Percentiles rank a stretch among this genome's conserved stretches.
These are phyloP conservation scores for Globisporangium nunn DNA, from an alignment of 352 stramenopile genomes.

Conservation along the genomic window DNA sequence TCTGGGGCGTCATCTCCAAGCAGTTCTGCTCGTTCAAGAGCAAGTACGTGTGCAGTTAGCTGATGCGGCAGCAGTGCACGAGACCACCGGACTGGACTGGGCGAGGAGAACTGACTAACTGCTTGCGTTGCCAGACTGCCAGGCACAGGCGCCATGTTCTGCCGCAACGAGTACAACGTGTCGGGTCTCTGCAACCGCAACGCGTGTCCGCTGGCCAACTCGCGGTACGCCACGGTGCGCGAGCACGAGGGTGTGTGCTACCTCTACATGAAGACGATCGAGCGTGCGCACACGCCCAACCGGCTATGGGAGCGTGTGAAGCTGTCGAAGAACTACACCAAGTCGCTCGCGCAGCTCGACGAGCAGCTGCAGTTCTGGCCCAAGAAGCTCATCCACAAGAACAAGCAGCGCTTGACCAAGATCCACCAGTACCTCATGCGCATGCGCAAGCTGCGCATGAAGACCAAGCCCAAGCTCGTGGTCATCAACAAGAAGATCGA, in stretches of 20 bases:
- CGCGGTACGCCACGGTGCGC: slow-evolving; percentile 96
- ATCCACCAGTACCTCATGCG: slow-evolving; percentile 99
- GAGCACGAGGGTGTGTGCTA: slow-evolving; percentile 95
- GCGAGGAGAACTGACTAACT: background rate
- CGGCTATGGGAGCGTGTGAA: slow-evolving; percentile 98
- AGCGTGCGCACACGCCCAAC: slow-evolving; percentile 97
- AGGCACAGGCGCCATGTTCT: slow-evolving; percentile 93
- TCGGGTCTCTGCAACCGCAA: slow-evolving; percentile 96
- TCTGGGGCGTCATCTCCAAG: slow-evolving; percentile 98
- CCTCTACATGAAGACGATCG: slow-evolving; percentile 99
- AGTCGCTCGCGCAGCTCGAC: slow-evolving; percentile 93
- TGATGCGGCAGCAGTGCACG: background rate
- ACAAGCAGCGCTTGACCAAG: slow-evolving; percentile 98
- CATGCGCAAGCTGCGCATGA: slow-evolving; percentile 97
- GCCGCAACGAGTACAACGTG: slow-evolving; percentile 97
- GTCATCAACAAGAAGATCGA: slow-evolving; percentile 96
- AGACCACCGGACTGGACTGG: no score
- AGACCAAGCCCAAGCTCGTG: slow-evolving; percentile 91
- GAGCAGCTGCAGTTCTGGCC: slow-evolving; percentile 97
- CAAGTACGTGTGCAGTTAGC: slow-evolving; percentile 49
- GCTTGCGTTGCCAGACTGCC: slow-evolving; percentile 22
- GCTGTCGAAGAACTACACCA: slow-evolving; percentile 96
- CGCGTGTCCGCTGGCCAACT: slow-evolving; percentile 97
- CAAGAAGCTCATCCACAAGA: slow-evolving; percentile 96
- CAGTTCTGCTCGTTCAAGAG: slow-evolving; percentile 99